These are phyloP conservation scores for Boletus subparvulus DNA, from an alignment of 768 basidiomycete species.

Conservation along the genomic window DNA sequence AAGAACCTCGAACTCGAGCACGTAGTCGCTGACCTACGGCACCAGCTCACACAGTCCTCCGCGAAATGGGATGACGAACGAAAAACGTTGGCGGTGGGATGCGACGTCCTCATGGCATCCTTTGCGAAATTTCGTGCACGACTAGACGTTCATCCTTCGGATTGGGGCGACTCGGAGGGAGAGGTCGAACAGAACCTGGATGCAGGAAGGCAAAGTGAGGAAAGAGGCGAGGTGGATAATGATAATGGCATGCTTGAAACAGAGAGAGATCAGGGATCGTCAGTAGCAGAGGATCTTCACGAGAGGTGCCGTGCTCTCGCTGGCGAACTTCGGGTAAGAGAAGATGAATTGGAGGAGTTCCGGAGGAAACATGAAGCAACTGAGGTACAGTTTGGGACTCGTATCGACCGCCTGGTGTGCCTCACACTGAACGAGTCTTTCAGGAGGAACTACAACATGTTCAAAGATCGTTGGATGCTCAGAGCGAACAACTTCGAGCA, in stretches of 20 bases:
- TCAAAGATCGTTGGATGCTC: conserved; percentile 16
- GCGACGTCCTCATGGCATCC: conserved; percentile 31
- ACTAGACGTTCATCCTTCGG: conserved; percentile 20
- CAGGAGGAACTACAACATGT: conserved; percentile 21
- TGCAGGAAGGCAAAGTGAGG: conserved; percentile 13
- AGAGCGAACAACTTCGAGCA: conserved; percentile 18
- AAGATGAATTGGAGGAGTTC: conserved; percentile 18
- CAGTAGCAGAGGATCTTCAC: neutral
- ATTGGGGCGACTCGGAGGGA: conserved; percentile 24
- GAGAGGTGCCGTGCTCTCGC: conserved; percentile 19
- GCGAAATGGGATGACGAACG: conserved; percentile 32
- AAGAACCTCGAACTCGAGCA: conserved; percentile 32
- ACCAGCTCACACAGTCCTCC: conserved; percentile 29
- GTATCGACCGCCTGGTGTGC: conserved; percentile 1
- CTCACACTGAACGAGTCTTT: conserved; percentile 6
- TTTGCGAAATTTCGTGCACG: conserved; percentile 31
- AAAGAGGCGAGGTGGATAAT: conserved; percentile 10
- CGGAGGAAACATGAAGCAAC: conserved; percentile 11
- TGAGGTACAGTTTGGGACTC: conserved; percentile 20
- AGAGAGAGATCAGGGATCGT: conserved; percentile 10
- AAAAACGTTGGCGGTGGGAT: conserved; percentile 21
- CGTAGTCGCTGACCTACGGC: conserved; percentile 26
- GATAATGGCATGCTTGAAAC: conserved; percentile 3
- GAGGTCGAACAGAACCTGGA: conserved; percentile 27
- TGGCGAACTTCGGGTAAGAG: conserved; percentile 19